A percentile compares a stretch with the other conserved stretches of the same genome.
Conservation (phyloP, 257 asterid species). For the Ilex aquifolium region DNA sequence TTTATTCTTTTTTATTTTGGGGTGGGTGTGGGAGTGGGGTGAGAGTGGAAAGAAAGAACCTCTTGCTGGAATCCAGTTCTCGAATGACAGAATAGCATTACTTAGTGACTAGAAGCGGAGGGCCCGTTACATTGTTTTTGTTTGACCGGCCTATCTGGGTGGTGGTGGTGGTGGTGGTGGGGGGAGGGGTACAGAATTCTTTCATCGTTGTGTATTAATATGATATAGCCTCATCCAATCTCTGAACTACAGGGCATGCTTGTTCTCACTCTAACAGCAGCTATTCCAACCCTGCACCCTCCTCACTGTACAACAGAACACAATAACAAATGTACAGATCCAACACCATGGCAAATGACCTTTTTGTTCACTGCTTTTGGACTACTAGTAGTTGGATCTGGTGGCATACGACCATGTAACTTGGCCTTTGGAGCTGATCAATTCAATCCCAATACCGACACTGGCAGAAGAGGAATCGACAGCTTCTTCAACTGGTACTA, state of each 20-base stretch:
- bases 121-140: too few species aligned
- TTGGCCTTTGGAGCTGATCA: conserved; percentile 39
- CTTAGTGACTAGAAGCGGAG: too few species aligned
- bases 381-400: conserved; percentile 23
- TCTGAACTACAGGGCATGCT: conserved; percentile 29
- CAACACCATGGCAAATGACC: conserved; percentile 23
- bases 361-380: conserved; percentile 17
- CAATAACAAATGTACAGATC: conserved; percentile 9
- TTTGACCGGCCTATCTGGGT: too few species aligned
- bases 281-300: conserved; percentile 22
- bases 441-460: conserved; percentile 27
- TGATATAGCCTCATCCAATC: too few species aligned
- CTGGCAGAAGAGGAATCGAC: conserved; percentile 27
- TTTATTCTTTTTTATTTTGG: too few species aligned
- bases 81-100: too few species aligned
- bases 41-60: too few species aligned
- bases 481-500: conserved; percentile 40
- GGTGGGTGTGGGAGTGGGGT: too few species aligned
- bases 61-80: too few species aligned
- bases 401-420: conserved; percentile 38
- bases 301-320: conserved; percentile 14
- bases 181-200: too few species aligned
- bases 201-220: too few species aligned
- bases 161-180: too few species aligned
- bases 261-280: conserved; percentile 29